Base-by-base conservation (phyloP, 164 flowering plant genomes). In the Litsea cubeba region DNA sequence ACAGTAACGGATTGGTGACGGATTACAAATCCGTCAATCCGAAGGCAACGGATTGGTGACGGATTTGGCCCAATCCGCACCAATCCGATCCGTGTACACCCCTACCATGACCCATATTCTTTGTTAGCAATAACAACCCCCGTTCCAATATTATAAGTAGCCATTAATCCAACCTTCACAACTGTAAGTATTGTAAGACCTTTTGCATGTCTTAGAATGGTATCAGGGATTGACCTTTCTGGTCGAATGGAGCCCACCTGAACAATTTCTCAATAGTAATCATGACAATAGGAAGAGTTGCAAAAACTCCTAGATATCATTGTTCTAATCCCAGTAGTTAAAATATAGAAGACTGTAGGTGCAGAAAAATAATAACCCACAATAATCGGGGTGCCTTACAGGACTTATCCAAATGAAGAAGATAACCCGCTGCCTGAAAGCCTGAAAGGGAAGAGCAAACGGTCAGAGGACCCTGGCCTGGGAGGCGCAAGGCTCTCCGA, bases 21-120 rank as follows among this genome's bases (percentile, higher is more conserved):
- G n/a, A n/a, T n/a, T n/a, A n/a, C n/a, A n/a, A n/a, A n/a, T n/a
- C n/a, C n/a, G n/a, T n/a, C n/a, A n/a, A n/a, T n/a, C n/a, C n/a
- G n/a, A n/a, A n/a, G n/a, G n/a, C n/a, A n/a, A n/a, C n/a, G n/a
- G n/a, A n/a, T n/a, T n/a, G n/a, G n/a, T n/a, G n/a, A n/a, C n/a
- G n/a, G n/a, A n/a, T n/a, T n/a, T n/a, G n/a, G n/a, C n/a, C n/a
- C n/a, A n/a, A n/a, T n/a, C n/a, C n/a, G n/a, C n/a, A n/a, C n/a
- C n/a, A n/a, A n/a, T n/a, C n/a, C n/a, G n/a, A n/a, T n/a, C n/a
- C n/a, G n/a, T n/a, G n/a, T n/a, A n/a, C n/a, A n/a, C n/a, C n/a
- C n/a, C n/a, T n/a, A 95, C 99, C 98, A 95, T n/a, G 98, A 85
- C 23, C 97, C 98, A 88, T 95, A 97, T 74, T 89, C 91, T 82